Percentiles rank a stretch among this genome's conserved stretches.
These are phyloP conservation scores for Gleditsia sinensis DNA, from an alignment of 306 rosid genomes.

Conservation along the genomic window DNA sequence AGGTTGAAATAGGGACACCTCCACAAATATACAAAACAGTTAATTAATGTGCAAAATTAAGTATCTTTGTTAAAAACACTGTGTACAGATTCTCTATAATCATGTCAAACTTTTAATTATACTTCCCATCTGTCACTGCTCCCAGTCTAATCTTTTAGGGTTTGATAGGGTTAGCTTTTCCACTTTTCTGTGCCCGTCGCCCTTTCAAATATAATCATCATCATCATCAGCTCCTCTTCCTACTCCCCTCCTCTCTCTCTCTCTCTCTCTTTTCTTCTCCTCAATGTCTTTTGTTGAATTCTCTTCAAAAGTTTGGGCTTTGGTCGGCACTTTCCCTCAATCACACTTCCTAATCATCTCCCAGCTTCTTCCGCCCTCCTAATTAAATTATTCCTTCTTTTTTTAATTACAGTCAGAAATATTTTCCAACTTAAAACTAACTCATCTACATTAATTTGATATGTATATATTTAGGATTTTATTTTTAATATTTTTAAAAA, in stretches of 20 bases:
- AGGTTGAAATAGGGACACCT: no score
- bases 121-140: slow-evolving; percentile 18
- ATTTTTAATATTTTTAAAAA: no score
- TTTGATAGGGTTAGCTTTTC: slow-evolving; percentile 27
- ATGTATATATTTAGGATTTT: no score
- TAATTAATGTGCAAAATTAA: no score
- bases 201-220: slow-evolving; percentile 25
- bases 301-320: not conserved
- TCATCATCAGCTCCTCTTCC: no score
- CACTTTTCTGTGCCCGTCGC: slow-evolving; percentile 16
- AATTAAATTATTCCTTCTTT: not conserved
- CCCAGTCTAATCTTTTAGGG: slow-evolving; percentile 32
- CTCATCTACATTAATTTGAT: no score
- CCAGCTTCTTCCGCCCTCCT: not conserved
- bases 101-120: slow-evolving; percentile 41
- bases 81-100: slow-evolving; percentile 38
- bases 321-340: not conserved
- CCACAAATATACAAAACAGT: not conserved
- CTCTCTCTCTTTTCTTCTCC: not conserved
- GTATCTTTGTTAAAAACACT: not conserved
- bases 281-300: not conserved
- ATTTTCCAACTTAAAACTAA: no score
- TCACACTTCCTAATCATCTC: not conserved
- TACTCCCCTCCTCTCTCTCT: not conserved
- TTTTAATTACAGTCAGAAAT: no score